phyloP scores from a whole-genome alignment of 2,329 filamentous ascomycete genomes.

The Nannizziopsis arthrosporioides region DNA sequence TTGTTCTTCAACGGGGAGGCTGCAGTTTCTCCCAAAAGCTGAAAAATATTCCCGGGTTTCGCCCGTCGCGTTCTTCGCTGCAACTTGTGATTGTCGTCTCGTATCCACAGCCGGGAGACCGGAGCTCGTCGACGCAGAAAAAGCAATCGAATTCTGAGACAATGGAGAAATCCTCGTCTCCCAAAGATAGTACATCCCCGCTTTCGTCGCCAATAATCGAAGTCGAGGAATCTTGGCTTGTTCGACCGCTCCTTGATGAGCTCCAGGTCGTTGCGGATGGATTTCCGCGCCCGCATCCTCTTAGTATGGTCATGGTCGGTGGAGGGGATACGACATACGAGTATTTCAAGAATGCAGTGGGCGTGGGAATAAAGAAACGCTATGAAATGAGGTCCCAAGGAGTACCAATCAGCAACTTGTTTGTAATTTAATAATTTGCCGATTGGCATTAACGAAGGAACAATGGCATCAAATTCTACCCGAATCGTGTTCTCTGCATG shows the following conservation, averaged over 20 bases:
- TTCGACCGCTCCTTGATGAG: slow-evolving; percentile 63
- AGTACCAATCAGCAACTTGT: slow-evolving; percentile 61
- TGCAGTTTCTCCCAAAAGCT: slow-evolving; percentile 81
- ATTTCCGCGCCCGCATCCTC: slow-evolving; percentile 55
- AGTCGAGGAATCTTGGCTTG: slow-evolving; percentile 32
- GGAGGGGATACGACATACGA: slow-evolving; percentile 57
- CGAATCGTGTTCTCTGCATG: no score
- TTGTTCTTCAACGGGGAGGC: slow-evolving; percentile 68
- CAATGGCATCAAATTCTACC: no score
- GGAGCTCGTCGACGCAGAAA: slow-evolving; percentile 12
- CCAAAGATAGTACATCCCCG: not conserved
- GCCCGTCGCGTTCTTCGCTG: slow-evolving; percentile 49
- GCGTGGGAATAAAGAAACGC: slow-evolving; percentile 62
- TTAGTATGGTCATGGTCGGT: slow-evolving; percentile 73
- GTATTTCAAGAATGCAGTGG: slow-evolving; percentile 50
- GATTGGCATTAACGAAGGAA: not conserved
- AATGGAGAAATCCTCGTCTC: not conserved
- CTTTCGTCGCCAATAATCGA: slow-evolving; percentile 5
- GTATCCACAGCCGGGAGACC: slow-evolving; percentile 30
- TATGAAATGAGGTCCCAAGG: slow-evolving; percentile 76
- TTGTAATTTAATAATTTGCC: slow-evolving; percentile 4
- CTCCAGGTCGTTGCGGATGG: slow-evolving; percentile 60
- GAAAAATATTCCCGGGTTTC: slow-evolving; percentile 67
- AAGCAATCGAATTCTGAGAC: not conserved
- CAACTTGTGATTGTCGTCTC: slow-evolving; percentile 53